phyloP scores from a whole-genome alignment of 345 rosid species.

The Eutrema yunnanense region DNA sequence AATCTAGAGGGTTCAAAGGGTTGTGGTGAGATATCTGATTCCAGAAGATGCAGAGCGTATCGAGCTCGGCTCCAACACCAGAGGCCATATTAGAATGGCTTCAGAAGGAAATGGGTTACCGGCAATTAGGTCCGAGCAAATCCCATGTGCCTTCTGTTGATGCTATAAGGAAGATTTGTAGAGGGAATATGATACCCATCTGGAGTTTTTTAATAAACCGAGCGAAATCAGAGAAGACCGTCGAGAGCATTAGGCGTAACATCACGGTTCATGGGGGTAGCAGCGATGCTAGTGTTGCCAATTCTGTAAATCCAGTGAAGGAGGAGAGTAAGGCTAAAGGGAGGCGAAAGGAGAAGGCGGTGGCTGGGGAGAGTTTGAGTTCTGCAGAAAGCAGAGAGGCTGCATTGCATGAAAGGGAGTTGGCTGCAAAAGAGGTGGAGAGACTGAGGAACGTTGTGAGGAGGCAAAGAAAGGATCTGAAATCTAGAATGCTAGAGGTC shows the following conservation, averaged over 20 bases:
- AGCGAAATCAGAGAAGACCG: conserved; percentile 76
- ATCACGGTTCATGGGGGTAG: conserved; percentile 64
- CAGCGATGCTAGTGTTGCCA: neutral
- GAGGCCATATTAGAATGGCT: conserved; percentile 80
- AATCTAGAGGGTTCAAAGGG: neutral
- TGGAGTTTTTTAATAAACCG: conserved; percentile 60
- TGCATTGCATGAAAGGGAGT: conserved; percentile 58
- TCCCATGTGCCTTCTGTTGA: conserved; percentile 57
- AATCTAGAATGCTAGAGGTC: conserved; percentile 81
- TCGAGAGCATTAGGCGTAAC: conserved; percentile 65
- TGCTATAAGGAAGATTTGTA: conserved; percentile 58
- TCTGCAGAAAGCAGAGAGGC: conserved; percentile 54
- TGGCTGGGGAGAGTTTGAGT: conserved; percentile 27
- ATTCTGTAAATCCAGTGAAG: conserved; percentile 23
- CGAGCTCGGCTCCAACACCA: conserved; percentile 47
- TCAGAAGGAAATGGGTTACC: conserved; percentile 80
- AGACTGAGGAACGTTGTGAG: conserved; percentile 62
- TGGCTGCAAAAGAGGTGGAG: conserved; percentile 70
- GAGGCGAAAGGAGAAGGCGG: conserved; percentile 53
- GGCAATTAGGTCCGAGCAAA: conserved; percentile 57
- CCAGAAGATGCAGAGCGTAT: conserved; percentile 35
- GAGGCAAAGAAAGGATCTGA: conserved; percentile 78
- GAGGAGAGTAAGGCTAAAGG: conserved; percentile 45
- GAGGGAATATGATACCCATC: conserved; percentile 78
- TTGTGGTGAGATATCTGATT: neutral